Percentiles rank a stretch among this genome's conserved stretches.
Conservation (phyloP, 1,284 basidiomycete species). For the Fistulinella cinereoalba region DNA sequence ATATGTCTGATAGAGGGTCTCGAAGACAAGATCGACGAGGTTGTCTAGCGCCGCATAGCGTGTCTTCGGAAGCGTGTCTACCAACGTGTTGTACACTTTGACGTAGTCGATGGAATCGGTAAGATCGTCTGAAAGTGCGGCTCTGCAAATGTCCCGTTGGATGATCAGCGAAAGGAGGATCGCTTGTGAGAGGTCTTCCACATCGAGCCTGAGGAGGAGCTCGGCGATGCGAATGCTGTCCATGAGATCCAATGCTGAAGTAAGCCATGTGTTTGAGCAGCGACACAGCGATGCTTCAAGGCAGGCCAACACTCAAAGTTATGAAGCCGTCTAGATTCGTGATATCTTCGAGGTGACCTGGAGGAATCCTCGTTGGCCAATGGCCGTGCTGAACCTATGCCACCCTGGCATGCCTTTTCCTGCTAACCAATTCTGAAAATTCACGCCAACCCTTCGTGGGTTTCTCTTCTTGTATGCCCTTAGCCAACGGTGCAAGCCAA, state of each 20-base stretch:
- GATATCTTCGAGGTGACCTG: constrained; percentile 19
- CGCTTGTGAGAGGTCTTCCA: constrained; percentile 47
- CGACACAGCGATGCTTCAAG: too few species aligned
- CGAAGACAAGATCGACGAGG: constrained; percentile 9
- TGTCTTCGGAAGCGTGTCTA: constrained; percentile 15
- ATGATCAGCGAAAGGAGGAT: constrained; percentile 57
- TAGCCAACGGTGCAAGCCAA: constrained; percentile 11
- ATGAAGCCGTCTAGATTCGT: constrained; percentile 8
- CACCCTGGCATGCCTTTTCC: constrained; percentile 12
- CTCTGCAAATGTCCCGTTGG: constrained; percentile 49
- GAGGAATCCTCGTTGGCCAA: constrained; percentile 27
- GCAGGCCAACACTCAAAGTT: too few species aligned
- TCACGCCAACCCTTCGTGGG: constrained; percentile 7
- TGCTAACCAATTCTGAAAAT: constrained; percentile 15
- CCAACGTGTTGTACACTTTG: constrained; percentile 39
- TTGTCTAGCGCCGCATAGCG: constrained; percentile 17
- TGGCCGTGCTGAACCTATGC: constrained; percentile 29
- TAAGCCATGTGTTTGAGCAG: not conserved
- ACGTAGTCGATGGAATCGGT: constrained; percentile 60
- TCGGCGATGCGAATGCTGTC: constrained; percentile 1
- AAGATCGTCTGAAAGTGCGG: constrained; percentile 59
- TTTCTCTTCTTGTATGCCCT: constrained; percentile 21
- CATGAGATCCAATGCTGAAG: not conserved
- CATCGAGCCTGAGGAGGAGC: not conserved
- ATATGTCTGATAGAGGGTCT: constrained; percentile 14